Evolutionary conservation across 164 flowering plant species (phyloP), one percentile per base, ranked within the genome.

Genomic region (Taxillus chinensis): DNA sequence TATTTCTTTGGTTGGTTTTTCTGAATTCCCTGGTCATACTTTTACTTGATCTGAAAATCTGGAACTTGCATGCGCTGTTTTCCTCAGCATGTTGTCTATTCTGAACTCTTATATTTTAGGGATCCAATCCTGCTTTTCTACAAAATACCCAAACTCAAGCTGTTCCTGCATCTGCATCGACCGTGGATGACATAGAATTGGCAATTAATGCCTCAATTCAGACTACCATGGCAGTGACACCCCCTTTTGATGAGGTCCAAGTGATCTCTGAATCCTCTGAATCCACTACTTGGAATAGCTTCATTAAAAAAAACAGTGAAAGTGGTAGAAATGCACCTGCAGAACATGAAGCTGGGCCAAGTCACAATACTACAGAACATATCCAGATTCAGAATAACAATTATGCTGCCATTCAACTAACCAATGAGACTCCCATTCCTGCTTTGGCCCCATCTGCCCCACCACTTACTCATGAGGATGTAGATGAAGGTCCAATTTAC

Each of bases 181-280:
- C 70, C 62, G 46, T 76, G 39, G 96, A 83, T 65, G 86, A 86
- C 64, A 9, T 71, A 57, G 87, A 89, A 55, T 61, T 86, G 64
- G 91, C 90, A 39, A 74, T 87, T 50, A 83, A 68, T 69, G 89
- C 89, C 48, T 86, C 93, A 64, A 77, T 83, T 68, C 86, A 88
- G 64, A 73, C 85, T 43, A 80, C 27, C 27, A 27, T 27, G 27
- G 27, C 27, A 27, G 27, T 27, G 27, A 27, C 27, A 27, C 27
- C 27, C 27, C 27, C 27, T 27, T 27, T 27, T 2, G 27, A 27
- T 27, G 27, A 27, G 27, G 27, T 27, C 27, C 27, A 27, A 27
- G 2, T 27, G 27, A 27, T 27, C 2, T 27, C 27, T 27, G 27
- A 27, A 27, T 27, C 27, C 27, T 68, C 66, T 69, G 62, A 75